phyloP scores from a whole-genome alignment of 2,329 filamentous ascomycete genomes.

The Penicillium paneum region DNA sequence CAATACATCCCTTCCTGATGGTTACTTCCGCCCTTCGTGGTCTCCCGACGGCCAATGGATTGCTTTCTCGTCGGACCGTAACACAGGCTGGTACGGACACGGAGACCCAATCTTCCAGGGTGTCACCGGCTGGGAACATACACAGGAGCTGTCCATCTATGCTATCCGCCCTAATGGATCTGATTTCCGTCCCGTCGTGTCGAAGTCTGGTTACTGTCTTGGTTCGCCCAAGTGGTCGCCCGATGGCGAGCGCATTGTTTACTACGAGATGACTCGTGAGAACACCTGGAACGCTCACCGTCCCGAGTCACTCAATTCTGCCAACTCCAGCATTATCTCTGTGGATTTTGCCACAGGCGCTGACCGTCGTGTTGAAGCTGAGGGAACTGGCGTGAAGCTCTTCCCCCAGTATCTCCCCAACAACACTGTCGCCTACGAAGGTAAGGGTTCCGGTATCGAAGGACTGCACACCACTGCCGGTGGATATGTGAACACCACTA shows the following conservation, averaged over 20 bases:
- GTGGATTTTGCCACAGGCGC: slow-evolving; percentile 15
- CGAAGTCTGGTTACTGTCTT: slow-evolving; percentile 1
- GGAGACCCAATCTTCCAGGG: slow-evolving; percentile 21
- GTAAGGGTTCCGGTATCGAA: slow-evolving; percentile 20
- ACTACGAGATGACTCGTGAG: slow-evolving; percentile 42
- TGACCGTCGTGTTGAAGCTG: slow-evolving; percentile 31
- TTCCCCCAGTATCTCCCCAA: slow-evolving; percentile 33
- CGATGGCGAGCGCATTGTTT: slow-evolving; percentile 42
- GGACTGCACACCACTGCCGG: slow-evolving; percentile 18
- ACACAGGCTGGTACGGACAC: slow-evolving; percentile 44
- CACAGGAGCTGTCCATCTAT: slow-evolving; percentile 14
- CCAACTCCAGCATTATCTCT: slow-evolving; percentile 21
- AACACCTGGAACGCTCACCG: slow-evolving; percentile 40
- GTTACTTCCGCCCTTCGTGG: slow-evolving; percentile 42
- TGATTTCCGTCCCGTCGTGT: slow-evolving; percentile 7
- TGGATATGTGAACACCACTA: slow-evolving; percentile 13
- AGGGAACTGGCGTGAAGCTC: slow-evolving; percentile 31
- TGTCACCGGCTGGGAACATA: slow-evolving; percentile 3
- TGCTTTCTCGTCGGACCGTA: slow-evolving; percentile 43
- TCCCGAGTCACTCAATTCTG: slow-evolving; percentile 13
- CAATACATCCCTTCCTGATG: slow-evolving; percentile 24
- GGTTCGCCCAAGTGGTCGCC: slow-evolving; percentile 27
- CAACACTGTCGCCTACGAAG: slow-evolving; percentile 22
- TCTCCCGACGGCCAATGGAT: slow-evolving; percentile 45
- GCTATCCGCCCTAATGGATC: slow-evolving; percentile 13